Percentiles rank a stretch among this genome's conserved stretches.
Evolutionary conservation across 306 rosid species (phyloP).

Genomic region (Castanea mollissima): DNA sequence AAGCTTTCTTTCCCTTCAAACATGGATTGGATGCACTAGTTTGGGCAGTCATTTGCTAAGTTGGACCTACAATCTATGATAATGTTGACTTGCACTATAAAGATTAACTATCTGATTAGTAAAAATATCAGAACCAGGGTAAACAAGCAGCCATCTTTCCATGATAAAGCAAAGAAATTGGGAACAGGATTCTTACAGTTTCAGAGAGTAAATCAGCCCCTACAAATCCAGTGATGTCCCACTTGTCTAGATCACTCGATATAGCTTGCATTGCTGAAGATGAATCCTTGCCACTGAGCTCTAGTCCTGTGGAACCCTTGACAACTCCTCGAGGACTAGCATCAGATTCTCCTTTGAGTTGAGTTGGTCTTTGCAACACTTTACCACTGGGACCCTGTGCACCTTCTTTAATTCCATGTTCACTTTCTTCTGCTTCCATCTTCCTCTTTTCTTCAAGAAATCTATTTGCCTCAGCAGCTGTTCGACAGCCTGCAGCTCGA

Average conservation of each 20-base stretch:
- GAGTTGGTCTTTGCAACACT: slow-evolving; percentile 31
- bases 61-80: neutral
- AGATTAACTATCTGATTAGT: neutral
- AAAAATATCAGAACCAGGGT: neutral
- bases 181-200: slow-evolving; percentile 47
- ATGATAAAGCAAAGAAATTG: neutral
- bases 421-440: slow-evolving; percentile 44
- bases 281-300: slow-evolving; percentile 38
- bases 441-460: slow-evolving; percentile 56
- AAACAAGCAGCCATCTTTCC: neutral
- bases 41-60: neutral
- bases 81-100: neutral
- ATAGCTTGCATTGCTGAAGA: slow-evolving; percentile 29
- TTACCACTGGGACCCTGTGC: slow-evolving; percentile 51
- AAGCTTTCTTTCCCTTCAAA: neutral
- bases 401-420: slow-evolving; percentile 37
- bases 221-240: slow-evolving; percentile 65
- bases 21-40: neutral
- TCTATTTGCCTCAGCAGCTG: slow-evolving; percentile 52
- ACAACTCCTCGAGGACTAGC: slow-evolving; percentile 38
- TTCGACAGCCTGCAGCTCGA: slow-evolving; percentile 73
- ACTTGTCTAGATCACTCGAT: slow-evolving; percentile 46
- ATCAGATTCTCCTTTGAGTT: slow-evolving; percentile 49
- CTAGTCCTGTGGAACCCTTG: slow-evolving; percentile 38
- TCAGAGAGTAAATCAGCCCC: slow-evolving; percentile 74